Percentiles rank a stretch among this genome's conserved stretches.
phyloP scores from a whole-genome alignment of 148 eudicot genomes.

The Hydrangea macrophylla region DNA sequence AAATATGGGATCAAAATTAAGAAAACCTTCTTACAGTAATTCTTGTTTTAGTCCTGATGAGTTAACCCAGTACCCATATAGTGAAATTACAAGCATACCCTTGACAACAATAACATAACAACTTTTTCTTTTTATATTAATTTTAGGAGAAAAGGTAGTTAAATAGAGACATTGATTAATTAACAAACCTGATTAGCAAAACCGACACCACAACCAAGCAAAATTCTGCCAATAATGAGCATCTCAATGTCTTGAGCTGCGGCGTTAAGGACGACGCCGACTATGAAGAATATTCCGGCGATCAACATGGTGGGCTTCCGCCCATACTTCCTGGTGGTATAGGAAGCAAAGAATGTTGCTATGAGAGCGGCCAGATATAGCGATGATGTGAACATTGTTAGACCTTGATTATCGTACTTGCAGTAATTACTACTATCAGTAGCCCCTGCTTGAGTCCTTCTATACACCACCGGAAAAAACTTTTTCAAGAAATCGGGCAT shows the following conservation, averaged over 20 bases:
- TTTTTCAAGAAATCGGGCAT: constrained; percentile 67
- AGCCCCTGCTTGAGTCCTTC: constrained; percentile 19
- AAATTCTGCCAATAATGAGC: constrained; percentile 84
- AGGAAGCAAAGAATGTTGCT: constrained; percentile 83
- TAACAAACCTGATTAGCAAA: constrained; percentile 86
- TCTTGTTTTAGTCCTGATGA: too few species aligned
- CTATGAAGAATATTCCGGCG: constrained; percentile 68
- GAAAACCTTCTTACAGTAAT: too few species aligned
- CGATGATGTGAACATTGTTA: constrained; percentile 81
- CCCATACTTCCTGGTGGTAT: constrained; percentile 68
- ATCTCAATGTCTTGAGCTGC: constrained; percentile 71
- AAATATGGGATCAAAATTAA: too few species aligned
- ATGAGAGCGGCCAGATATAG: constrained; percentile 71
- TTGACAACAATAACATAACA: too few species aligned
- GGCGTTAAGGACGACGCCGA: constrained; percentile 71
- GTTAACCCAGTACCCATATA: too few species aligned
- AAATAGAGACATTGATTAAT: background rate
- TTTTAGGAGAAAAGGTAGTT: background rate
- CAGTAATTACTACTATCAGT: constrained; percentile 65
- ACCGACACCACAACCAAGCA: constrained; percentile 95
- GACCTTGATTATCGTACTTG: constrained; percentile 83
- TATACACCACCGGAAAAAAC: constrained; percentile 70
- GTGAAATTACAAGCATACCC: too few species aligned
- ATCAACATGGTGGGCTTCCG: constrained; percentile 75
- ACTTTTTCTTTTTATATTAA: too few species aligned